Base-by-base conservation (phyloP, 768 basidiomycete genomes). In the Auriscalpium microsporum region DNA sequence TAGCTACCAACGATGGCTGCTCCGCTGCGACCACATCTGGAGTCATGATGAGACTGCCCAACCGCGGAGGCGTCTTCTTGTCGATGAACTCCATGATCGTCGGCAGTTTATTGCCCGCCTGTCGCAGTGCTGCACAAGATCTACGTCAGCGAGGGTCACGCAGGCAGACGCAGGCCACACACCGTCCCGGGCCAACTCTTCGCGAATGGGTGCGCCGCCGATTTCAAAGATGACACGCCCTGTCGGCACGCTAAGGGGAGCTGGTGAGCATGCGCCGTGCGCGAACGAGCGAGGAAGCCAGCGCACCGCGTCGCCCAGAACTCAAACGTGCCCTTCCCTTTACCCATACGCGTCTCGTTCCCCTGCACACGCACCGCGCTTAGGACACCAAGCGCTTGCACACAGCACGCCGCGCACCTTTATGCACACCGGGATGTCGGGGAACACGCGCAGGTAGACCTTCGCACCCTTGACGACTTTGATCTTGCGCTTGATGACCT, bases 331-430 rank as follows among this genome's bases (percentile, higher is more conserved):
- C 96, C 96, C 70, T 99, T 99, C 56, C 96, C 96, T 72, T 98
- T 98, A 50, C 96, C 96, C 96, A 98, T 97, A 78, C 96, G 88
- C 6, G 93, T 94, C 71, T 98, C 94, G 63, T 96, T 98, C 53
- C 96, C 95, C 90, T 93, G 57, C 7, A 56, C 40, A 21, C 34
- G 13, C 13, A 8, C 28, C 36, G 36, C 42, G 21, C 19, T 35
- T 58, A 10, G 48, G 21, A 56, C n/a, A n/a, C n/a, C 47, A 21
- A n/a, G 7, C n/a, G 16, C 50, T 52, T 13, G 36, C 14, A 48
- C 48, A 44, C 10, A 48, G 47, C 33, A 49, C 16, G 14, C 38
- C 8, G 64, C 76, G 45, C 56, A 90, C 92, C 82, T 99, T 98
- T 53, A 97, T 85, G 75, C 94, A 96, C 57, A 99, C 94, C 3